A percentile compares a stretch with the other conserved stretches of the same genome.
Conservation (phyloP, 2,329 filamentous ascomycete genomes). For the Neophaeococcomyces aloes region DNA sequence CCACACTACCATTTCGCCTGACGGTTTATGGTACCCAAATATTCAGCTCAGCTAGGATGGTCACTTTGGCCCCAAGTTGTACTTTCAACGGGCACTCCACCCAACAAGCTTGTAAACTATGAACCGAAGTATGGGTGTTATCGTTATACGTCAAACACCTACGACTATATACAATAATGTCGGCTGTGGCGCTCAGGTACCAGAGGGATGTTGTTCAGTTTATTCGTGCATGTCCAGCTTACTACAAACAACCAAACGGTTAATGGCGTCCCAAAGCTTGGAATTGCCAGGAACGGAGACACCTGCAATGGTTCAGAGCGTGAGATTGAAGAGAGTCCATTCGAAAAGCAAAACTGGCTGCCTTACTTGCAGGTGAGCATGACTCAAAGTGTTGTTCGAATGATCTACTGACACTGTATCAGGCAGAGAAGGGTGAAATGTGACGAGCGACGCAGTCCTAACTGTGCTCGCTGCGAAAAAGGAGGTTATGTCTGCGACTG, state of each 20-base stretch:
- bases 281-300: background rate
- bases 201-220: background rate
- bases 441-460: constrained; percentile 4
- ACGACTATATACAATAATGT: background rate
- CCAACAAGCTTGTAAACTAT: too few relatives aligned
- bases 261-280: background rate
- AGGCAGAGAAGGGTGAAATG: constrained; percentile 4
- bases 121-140: too few relatives aligned
- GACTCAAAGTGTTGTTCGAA: background rate
- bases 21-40: too few relatives aligned
- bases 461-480: constrained; percentile 28
- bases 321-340: constrained; percentile 3
- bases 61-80: too few relatives aligned
- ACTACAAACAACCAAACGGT: background rate
- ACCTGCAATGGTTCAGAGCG: background rate
- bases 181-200: background rate
- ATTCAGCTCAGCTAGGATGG: too few relatives aligned
- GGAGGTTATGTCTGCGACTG: constrained; percentile 27
- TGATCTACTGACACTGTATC: background rate
- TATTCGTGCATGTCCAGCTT: background rate
- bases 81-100: too few relatives aligned
- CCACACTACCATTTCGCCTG: too few relatives aligned
- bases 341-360: constrained; percentile 3
- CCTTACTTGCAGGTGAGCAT: constrained; percentile 3
- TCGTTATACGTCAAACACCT: too few relatives aligned